Percentiles rank a stretch among this genome's conserved stretches.
Conservation (phyloP, 31 red algal species). For the Bonnemaisonia californica region DNA sequence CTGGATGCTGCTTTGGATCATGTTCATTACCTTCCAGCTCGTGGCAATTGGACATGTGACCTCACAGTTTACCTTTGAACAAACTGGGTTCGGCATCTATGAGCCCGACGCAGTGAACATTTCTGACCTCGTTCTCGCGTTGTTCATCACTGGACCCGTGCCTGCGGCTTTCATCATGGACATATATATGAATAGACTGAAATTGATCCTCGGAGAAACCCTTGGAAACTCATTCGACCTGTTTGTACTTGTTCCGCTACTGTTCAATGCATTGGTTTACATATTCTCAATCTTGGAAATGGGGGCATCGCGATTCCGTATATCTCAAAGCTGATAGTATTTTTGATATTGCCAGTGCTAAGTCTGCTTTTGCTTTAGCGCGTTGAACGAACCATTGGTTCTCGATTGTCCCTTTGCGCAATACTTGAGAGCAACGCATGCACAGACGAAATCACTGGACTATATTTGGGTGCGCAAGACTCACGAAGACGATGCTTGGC, state of each 20-base stretch:
- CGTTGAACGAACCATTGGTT: slow-evolving; percentile 70
- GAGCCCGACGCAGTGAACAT: slow-evolving; percentile 22
- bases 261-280: slow-evolving; percentile 39
- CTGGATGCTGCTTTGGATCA: slow-evolving; percentile 67
- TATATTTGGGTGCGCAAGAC: slow-evolving; percentile 82
- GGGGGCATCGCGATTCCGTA: slow-evolving; percentile 33
- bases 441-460: slow-evolving; percentile 64
- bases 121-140: slow-evolving; percentile 44
- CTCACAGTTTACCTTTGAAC: slow-evolving; percentile 36
- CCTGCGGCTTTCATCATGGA: slow-evolving; percentile 59
- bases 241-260: slow-evolving; percentile 69
- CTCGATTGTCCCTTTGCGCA: slow-evolving; percentile 70
- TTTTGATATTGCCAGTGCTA: slow-evolving; percentile 69
- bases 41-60: slow-evolving; percentile 38
- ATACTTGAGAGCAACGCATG: slow-evolving; percentile 66
- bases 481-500: slow-evolving; percentile 76
- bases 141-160: slow-evolving; percentile 55
- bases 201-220: slow-evolving; percentile 44
- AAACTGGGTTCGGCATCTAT: slow-evolving; percentile 63
- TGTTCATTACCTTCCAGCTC: slow-evolving; percentile 57
- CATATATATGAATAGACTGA: slow-evolving; percentile 48
- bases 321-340: slow-evolving; percentile 56
- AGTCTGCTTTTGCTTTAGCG: slow-evolving; percentile 67
- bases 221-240: slow-evolving; percentile 73
- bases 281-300: slow-evolving; percentile 46